Percentiles rank a stretch among this genome's conserved stretches.
phyloP scores from a whole-genome alignment of 1,284 basidiomycete species.

The Inonotus hispidus region DNA sequence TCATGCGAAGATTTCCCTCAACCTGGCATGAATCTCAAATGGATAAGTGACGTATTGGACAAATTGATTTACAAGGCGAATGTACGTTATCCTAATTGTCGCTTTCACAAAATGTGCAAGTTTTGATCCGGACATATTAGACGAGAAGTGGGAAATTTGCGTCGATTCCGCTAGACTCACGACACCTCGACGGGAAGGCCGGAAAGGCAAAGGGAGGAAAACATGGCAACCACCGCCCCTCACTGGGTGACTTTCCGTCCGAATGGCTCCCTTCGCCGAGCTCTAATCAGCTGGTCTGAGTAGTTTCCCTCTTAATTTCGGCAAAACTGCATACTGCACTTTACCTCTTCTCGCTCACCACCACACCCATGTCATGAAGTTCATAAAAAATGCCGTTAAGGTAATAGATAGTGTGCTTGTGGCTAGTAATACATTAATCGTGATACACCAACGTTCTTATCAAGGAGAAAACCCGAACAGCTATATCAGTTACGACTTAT shows the following conservation, averaged over 20 bases:
- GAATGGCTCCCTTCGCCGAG: conserved; percentile 12
- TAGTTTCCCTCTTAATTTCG: not conserved
- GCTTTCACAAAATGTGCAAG: conserved; percentile 3
- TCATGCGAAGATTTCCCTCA: conserved; percentile 78
- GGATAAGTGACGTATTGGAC: conserved; percentile 77
- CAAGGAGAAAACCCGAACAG: conserved; percentile 7
- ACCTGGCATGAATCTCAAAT: conserved; percentile 80
- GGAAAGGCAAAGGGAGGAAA: conserved; percentile 11
- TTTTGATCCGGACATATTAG: conserved; percentile 7
- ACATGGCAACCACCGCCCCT: not conserved
- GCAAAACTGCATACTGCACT: not conserved
- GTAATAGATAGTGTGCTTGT: conserved; percentile 1
- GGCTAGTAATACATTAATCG: conserved; percentile 9
- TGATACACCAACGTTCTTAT: not conserved
- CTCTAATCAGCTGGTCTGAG: not conserved
- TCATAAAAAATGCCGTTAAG: not conserved
- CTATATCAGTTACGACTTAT: not conserved
- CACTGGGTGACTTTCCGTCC: conserved; percentile 13
- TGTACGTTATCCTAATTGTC: conserved; percentile 42
- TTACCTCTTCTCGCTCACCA: not conserved
- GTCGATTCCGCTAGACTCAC: conserved; percentile 12
- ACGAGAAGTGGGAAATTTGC: not conserved
- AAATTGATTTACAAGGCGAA: conserved; percentile 70
- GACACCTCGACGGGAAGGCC: conserved; percentile 13
- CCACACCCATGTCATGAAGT: not conserved